A percentile compares a stretch with the other conserved stretches of the same genome.
These are phyloP conservation scores for Ceratobasidium sp. DNA, from an alignment of 1,284 basidiomycete species.

Conservation along the genomic window DNA sequence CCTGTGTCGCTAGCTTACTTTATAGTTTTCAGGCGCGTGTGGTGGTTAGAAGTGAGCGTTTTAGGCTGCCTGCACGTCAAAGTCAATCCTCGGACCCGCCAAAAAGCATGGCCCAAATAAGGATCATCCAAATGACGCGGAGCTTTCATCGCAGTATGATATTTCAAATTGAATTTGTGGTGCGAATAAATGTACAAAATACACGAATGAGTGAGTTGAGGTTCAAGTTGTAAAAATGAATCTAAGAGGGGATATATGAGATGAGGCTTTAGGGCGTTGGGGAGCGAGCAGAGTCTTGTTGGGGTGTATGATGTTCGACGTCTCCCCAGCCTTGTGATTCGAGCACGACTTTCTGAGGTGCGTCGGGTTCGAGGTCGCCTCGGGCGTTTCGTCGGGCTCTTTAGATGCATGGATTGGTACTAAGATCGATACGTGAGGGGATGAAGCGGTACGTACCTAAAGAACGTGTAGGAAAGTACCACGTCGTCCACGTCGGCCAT, in stretches of 20 bases:
- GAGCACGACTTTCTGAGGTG: constrained; percentile 51
- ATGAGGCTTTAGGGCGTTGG: neutral
- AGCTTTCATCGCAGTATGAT: too few species aligned
- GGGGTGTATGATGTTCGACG: constrained; percentile 12
- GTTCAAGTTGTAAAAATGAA: neutral
- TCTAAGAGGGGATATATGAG: neutral
- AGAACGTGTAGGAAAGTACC: constrained; percentile 97
- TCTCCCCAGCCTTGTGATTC: constrained; percentile 41
- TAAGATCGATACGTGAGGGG: constrained; percentile 24
- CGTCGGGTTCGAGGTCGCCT: constrained; percentile 88
- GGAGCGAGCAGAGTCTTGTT: constrained; percentile 7
- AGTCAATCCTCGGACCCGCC: neutral
- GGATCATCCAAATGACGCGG: too few species aligned
- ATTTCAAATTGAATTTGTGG: too few species aligned
- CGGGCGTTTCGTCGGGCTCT: constrained; percentile 82
- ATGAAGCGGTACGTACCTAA: constrained; percentile 68
- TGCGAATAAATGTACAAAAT: neutral
- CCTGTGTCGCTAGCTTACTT: too few species aligned
- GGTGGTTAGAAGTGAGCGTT: too few species aligned
- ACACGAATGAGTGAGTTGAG: constrained; percentile 1
- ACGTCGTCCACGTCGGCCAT: constrained; percentile 90
- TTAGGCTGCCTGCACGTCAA: too few species aligned
- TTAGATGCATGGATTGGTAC: constrained; percentile 21
- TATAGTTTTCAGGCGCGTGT: too few species aligned
- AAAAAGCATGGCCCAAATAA: neutral